phyloP scores from a whole-genome alignment of 2,329 filamentous ascomycete species.

The Periconia digitata region DNA sequence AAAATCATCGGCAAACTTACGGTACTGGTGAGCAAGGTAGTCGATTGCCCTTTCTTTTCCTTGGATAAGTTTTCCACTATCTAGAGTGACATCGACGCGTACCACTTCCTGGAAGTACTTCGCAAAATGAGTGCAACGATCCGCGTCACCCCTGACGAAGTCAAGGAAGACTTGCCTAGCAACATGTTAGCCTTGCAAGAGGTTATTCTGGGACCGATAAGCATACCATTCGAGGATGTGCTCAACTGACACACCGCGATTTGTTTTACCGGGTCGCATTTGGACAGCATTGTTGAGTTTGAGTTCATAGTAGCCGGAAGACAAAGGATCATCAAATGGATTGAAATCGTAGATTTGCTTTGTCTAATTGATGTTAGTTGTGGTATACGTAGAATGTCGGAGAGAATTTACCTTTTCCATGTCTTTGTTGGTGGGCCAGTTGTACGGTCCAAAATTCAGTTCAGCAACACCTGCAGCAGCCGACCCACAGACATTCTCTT shows the following conservation, averaged over 20 bases:
- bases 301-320: background rate
- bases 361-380: too few species aligned
- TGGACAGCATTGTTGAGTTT: too few species aligned
- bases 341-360: background rate
- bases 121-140: background rate
- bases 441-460: background rate
- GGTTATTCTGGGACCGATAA: background rate
- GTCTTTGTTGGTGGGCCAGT: background rate
- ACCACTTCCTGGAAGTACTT: background rate
- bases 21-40: background rate
- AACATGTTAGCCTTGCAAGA: background rate
- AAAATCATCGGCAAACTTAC: background rate
- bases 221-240: conserved; percentile 4
- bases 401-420: background rate
- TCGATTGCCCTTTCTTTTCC: background rate
- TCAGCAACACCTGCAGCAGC: too few species aligned
- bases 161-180: background rate
- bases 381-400: too few species aligned
- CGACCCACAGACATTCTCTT: too few species aligned
- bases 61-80: background rate
- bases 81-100: background rate
- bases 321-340: background rate
- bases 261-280: too few species aligned
- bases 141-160: background rate
- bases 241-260: conserved; percentile 3